Percentiles rank a stretch among this genome's conserved stretches.
Evolutionary conservation across 208 protist genomes (phyloP).

Genomic region (Acanthamoeba lenticulata): DNA sequence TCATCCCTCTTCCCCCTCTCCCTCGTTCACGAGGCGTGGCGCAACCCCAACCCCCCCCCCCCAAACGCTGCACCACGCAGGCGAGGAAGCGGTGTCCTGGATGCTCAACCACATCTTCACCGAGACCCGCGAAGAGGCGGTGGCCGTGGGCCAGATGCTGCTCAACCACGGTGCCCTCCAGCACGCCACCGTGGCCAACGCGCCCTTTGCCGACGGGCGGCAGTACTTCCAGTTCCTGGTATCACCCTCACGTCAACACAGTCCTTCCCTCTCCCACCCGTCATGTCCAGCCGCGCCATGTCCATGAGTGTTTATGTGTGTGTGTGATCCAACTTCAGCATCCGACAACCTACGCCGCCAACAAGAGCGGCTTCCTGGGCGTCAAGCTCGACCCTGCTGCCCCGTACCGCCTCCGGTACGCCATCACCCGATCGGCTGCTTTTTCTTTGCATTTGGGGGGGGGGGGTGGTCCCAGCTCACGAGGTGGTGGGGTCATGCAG

Average conservation of each 20-base stretch:
- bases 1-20: neutral
- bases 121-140: slow-evolving; percentile 33
- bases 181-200: neutral
- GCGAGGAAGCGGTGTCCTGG: slow-evolving; percentile 39
- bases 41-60: too few relatives aligned
- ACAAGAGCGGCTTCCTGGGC: neutral
- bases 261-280: neutral
- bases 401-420: neutral
- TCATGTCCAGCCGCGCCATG: neutral
- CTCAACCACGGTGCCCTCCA: slow-evolving; percentile 29
- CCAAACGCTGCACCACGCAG: neutral
- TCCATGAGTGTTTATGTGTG: too few relatives aligned
- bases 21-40: too few relatives aligned
- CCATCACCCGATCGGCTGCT: neutral
- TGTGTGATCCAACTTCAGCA: neutral
- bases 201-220: neutral
- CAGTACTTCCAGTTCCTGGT: neutral
- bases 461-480: neutral
- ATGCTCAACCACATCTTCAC: slow-evolving; percentile 45
- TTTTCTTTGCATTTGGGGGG: neutral
- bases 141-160: slow-evolving; percentile 43
- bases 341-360: neutral
- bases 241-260: neutral
- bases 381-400: neutral
- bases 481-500: neutral